These are phyloP conservation scores for Bruguiera hainesii DNA, from an alignment of 441 rosid genomes.

Conservation along the genomic window DNA sequence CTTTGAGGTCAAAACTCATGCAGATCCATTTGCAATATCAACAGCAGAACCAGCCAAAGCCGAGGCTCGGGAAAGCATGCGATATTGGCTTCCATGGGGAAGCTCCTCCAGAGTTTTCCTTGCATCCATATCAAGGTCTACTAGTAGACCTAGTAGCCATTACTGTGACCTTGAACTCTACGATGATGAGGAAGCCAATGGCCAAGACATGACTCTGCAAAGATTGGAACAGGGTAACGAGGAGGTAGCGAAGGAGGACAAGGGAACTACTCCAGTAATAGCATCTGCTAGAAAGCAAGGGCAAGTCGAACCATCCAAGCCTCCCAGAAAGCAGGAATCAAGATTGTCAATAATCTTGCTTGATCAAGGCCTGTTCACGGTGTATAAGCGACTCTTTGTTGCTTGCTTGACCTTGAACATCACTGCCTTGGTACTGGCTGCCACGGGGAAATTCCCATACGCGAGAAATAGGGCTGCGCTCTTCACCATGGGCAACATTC, in stretches of 20 bases:
- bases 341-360: conserved; percentile 58
- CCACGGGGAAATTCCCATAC: conserved; percentile 50
- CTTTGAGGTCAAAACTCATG: conserved; percentile 53
- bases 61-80: conserved; percentile 11
- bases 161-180: conserved; percentile 50
- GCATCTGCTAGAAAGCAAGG: conserved; percentile 29
- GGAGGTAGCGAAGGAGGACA: conserved; percentile 23
- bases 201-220: conserved; percentile 14
- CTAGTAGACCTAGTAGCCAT: conserved; percentile 51
- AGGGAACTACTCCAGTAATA: conserved; percentile 9
- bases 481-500: conserved; percentile 63
- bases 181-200: conserved; percentile 14
- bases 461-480: conserved; percentile 59
- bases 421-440: conserved; percentile 48
- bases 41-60: conserved; percentile 16
- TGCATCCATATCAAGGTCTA: conserved; percentile 34
- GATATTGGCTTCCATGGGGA: conserved; percentile 34
- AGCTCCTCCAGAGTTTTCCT: conserved; percentile 32
- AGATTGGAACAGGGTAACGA: conserved; percentile 41
- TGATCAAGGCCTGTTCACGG: conserved; percentile 73
- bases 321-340: conserved; percentile 36
- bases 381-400: conserved; percentile 60
- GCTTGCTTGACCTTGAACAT: conserved; percentile 43
- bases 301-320: conserved; percentile 25
- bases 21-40: conserved; percentile 37